Base-by-base conservation (phyloP, 2,329 filamentous ascomycete species). In the Diplodia mutila region DNA sequence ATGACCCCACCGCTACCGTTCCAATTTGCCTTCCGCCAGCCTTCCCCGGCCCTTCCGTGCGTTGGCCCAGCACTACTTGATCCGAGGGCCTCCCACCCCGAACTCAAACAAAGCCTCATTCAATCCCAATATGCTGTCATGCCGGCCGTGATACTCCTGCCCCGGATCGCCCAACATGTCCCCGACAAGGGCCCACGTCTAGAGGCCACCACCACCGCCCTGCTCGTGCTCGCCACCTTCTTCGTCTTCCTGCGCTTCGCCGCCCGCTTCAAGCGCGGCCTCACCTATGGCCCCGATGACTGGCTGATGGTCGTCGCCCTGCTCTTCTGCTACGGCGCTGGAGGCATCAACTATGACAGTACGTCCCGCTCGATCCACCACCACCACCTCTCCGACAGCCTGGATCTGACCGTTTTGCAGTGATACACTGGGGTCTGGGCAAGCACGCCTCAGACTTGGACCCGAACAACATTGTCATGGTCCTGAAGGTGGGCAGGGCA, bases 221-320 rank as follows among this genome's bases (percentile, higher is more conserved):
- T 66, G n/a, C 64, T 66, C 11, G 65, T 67, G 46, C 54, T 67
- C 12, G 65, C 65, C 23, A 51, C 55, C 32, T n/a, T 67, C 46
- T 67, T 67, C 46, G 54, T 61, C 54, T 6, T 61, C n/a, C 54
- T 67, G 21, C 55, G 65, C 27, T 67, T 67, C 25, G 14, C 18
- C 32, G 65, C 65, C 16, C 53, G 65, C 32, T 61, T 18, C 52
- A 53, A 29, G 23, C 39, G 65, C 42, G 55, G 55, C 5, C 52
- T 42, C 3, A 75, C 71, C 32, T 69, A 75, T 57, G 76, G 76
- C 32, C 69, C 69, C 53, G 76, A 78, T 70, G 75, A 78, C 66
- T 71, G 65, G 54, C 70, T 73, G 39, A 78, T 76, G 72, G 55
- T 76, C 9, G 65, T 61, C 9, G 72, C 75, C 16, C 42, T 76